These are phyloP conservation scores for Fagus crenata DNA, from an alignment of 306 rosid species.

Conservation along the genomic window DNA sequence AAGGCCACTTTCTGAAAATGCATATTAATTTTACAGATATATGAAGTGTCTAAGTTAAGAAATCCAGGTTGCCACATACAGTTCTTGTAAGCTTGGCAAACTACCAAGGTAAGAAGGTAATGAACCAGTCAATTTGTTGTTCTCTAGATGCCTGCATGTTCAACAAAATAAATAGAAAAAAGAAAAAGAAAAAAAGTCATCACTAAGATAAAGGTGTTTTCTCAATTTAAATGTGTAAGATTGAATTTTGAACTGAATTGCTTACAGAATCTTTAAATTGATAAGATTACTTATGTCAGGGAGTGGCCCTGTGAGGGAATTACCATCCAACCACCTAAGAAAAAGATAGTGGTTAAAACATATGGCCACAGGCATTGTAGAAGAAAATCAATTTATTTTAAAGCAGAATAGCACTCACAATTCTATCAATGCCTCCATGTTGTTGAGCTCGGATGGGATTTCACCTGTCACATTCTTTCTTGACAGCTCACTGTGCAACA, in stretches of 20 bases:
- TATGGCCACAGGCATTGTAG: slow-evolving; percentile 16
- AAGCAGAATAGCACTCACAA: slow-evolving; percentile 58
- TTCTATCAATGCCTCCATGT: slow-evolving; percentile 70
- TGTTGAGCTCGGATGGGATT: slow-evolving; percentile 67
- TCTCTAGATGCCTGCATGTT: slow-evolving; percentile 85
- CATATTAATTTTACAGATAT: background rate
- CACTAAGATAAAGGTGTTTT: slow-evolving; percentile 12
- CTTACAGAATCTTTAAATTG: slow-evolving; percentile 86
- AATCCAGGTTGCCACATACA: slow-evolving; percentile 55
- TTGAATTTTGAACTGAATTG: slow-evolving; percentile 30
- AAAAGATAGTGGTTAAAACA: slow-evolving; percentile 10
- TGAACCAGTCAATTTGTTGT: slow-evolving; percentile 73
- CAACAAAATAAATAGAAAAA: slow-evolving; percentile 5
- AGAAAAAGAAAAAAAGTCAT: background rate
- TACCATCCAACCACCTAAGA: slow-evolving; percentile 81
- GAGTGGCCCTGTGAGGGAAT: slow-evolving; percentile 67
- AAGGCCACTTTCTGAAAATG: too few relatives aligned
- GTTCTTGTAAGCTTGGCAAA: slow-evolving; percentile 76
- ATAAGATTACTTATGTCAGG: slow-evolving; percentile 88
- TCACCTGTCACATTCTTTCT: slow-evolving; percentile 61
- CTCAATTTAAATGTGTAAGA: slow-evolving; percentile 14
- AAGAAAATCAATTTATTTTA: background rate
- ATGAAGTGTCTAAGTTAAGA: slow-evolving; percentile 17
- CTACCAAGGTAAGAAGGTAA: slow-evolving; percentile 77
- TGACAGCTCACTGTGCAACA: slow-evolving; percentile 59